Base-by-base conservation (phyloP, 352 stramenopile species). In the Aphanomyces invadans region DNA sequence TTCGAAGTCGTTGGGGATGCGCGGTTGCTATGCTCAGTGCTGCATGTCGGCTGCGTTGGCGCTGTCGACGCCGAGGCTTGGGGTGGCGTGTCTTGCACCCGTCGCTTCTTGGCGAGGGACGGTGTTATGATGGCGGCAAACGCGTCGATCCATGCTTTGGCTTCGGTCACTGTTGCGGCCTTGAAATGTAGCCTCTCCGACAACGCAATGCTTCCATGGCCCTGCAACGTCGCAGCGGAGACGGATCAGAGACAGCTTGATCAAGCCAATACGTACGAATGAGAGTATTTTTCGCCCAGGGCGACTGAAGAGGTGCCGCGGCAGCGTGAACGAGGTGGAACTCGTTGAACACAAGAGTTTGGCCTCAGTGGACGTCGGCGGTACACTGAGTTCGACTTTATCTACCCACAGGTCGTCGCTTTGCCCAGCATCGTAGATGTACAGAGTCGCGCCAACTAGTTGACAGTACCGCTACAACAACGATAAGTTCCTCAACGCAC, bases 381-480 rank as follows among this genome's bases (percentile, higher is more conserved):
- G 28, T 49, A 52, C 7, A 38, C 15, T 7, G 15, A 67, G n/a
- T 10, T 67, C 42, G n/a, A 67, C 17, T 21, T 31, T 11, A 9
- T 57, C 49, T 26, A 26, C 4, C 32, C 36, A 45, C 2, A 57
- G 36, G 7, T 42, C 49, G n/a, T 57, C 29, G 15, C 26, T 19
- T 4, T 4, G 17, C 4, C 26, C 0, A 11, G 28, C 31, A n/a
- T 67, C 42, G 49, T 44, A 67, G n/a, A 67, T 39, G 11, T 23
- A 67, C 29, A 67, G 38, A 12, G 60, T 67, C 23, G 42, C 15
- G n/a, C 49, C 49, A 5, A 44, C 44, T n/a, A 67, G 60, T 26
- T 45, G 45, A 11, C 60, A 54, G 25, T 57, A 57, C 39, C 28
- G 26, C 60, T 67, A 67, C 19, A 11, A 57, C n/a, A n/a, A n/a